phyloP scores from a whole-genome alignment of 2,329 filamentous ascomycete genomes.

The Ceratocystis lukuohia region DNA sequence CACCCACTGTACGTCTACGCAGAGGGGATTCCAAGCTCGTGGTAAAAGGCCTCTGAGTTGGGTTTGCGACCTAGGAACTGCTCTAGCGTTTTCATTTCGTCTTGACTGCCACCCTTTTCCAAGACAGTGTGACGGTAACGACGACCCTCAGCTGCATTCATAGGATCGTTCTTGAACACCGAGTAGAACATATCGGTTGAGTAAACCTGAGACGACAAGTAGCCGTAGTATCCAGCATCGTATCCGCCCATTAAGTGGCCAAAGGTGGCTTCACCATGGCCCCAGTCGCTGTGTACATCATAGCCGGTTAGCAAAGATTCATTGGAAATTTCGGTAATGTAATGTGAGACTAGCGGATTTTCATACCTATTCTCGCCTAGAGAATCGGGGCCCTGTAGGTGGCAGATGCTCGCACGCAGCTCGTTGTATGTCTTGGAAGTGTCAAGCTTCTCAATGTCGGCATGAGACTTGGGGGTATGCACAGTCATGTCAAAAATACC shows the following conservation, averaged over 20 bases:
- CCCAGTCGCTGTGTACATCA: constrained; percentile 43
- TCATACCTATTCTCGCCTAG: constrained; percentile 43
- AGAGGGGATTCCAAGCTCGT: constrained; percentile 47
- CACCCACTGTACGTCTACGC: constrained; percentile 5
- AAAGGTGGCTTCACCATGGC: constrained; percentile 66
- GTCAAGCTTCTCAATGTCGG: constrained; percentile 52
- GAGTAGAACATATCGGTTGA: constrained; percentile 76
- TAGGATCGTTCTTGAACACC: constrained; percentile 64
- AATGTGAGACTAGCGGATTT: background rate
- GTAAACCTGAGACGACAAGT: constrained; percentile 64
- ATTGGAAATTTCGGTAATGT: background rate
- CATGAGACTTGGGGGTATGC: constrained; percentile 56
- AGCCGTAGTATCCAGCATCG: constrained; percentile 72
- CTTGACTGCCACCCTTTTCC: constrained; percentile 62
- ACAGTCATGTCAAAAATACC: constrained; percentile 76
- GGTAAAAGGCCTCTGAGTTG: constrained; percentile 66
- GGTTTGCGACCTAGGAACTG: constrained; percentile 67
- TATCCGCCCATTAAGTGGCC: constrained; percentile 75
- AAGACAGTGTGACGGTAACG: constrained; percentile 67
- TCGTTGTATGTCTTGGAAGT: constrained; percentile 57
- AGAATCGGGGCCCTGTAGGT: constrained; percentile 60
- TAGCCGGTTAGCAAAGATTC: constrained; percentile 5
- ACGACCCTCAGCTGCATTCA: constrained; percentile 60
- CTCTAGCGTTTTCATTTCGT: constrained; percentile 68
- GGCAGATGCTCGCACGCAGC: constrained; percentile 56